A percentile compares a stretch with the other conserved stretches of the same genome.
Evolutionary conservation across 83 land plant species (phyloP).

Genomic region (Larix sibirica): DNA sequence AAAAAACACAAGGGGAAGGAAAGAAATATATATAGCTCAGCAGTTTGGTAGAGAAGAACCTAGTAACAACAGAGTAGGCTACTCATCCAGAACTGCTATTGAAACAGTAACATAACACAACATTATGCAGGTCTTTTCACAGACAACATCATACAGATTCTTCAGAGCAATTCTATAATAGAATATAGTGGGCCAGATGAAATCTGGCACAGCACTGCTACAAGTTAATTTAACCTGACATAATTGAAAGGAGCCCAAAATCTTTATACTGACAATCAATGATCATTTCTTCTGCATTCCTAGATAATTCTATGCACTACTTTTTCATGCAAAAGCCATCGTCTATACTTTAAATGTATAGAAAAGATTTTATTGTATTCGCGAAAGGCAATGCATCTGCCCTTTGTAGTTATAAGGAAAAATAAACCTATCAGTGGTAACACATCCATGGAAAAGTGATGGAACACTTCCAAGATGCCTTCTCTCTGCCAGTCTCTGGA

Average conservation of each 20-base stretch:
- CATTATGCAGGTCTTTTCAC: not conserved
- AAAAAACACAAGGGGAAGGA: not conserved
- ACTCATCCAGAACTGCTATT: not conserved
- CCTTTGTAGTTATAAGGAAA: no score
- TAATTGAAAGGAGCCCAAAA: not conserved
- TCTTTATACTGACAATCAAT: not conserved
- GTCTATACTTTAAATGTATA: no score
- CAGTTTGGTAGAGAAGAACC: not conserved
- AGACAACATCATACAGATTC: no score
- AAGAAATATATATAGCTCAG: not conserved
- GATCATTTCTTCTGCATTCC: not conserved
- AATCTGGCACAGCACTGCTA: not conserved
- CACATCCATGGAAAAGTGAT: no score
- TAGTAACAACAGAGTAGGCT: constrained; percentile 5
- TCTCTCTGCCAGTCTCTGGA: no score
- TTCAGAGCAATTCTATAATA: not conserved
- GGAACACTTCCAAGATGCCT: no score
- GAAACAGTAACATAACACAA: not conserved
- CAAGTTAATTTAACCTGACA: not conserved
- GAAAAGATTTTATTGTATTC: no score
- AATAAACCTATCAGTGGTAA: no score
- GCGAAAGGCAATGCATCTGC: no score
- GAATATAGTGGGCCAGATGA: not conserved
- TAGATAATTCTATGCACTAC: not conserved
- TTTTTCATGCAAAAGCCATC: no score